Conservation (phyloP, 768 basidiomycete species). For the Dictyophora rubrovolvata region DNA sequence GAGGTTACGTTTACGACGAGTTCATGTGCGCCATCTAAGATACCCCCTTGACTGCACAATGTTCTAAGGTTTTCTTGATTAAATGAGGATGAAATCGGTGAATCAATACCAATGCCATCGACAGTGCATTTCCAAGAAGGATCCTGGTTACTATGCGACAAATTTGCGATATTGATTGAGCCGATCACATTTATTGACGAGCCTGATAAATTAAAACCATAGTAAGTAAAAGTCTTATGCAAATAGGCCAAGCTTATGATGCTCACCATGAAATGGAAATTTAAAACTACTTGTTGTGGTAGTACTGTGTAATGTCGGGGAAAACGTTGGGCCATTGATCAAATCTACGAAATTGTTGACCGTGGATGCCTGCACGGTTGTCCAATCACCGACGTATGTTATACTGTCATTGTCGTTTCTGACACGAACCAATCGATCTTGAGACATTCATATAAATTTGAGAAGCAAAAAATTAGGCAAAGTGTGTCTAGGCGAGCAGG, state of each 20-base stretch:
- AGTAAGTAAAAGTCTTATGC: too few relatives aligned
- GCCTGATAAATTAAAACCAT: background rate
- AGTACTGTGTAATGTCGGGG: background rate
- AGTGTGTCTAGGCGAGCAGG: too few relatives aligned
- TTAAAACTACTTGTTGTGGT: background rate
- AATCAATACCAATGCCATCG: background rate
- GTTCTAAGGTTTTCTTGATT: background rate
- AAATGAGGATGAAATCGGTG: too few relatives aligned
- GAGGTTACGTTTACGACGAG: background rate
- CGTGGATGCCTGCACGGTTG: background rate
- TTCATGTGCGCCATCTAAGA: background rate
- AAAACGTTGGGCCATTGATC: background rate
- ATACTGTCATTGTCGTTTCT: background rate
- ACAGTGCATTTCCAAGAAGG: background rate
- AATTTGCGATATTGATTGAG: background rate
- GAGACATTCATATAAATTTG: too few relatives aligned
- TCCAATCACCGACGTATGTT: background rate
- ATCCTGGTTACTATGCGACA: background rate
- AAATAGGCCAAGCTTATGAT: too few relatives aligned
- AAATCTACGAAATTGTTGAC: background rate
- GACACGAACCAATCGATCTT: background rate
- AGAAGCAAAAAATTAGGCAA: too few relatives aligned
- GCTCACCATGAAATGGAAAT: background rate
- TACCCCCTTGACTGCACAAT: background rate
- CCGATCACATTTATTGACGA: background rate